Evolutionary conservation across 331 rosid species (phyloP), one percentile per base, ranked within the genome.

Genomic region (Malus hybrid): DNA sequence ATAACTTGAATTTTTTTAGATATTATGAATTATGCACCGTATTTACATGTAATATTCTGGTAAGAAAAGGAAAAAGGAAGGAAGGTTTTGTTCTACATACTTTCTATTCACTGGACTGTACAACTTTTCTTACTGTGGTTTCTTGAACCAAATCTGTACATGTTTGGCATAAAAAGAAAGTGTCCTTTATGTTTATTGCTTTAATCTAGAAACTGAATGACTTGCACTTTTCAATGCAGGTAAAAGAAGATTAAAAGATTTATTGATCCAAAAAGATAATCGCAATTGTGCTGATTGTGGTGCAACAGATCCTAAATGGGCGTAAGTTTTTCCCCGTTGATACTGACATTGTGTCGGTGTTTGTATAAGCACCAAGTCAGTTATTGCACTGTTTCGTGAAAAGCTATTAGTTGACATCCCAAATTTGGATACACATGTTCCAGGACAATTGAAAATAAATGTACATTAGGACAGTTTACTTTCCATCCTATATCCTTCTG

Each of bases 301-400:
- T 79, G 93, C 96, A 70, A 80, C 91, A 32, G 96, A 92, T 85
- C 99, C 99, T 72, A 92, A 90, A 88, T 95, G 97, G 97, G 99
- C 99, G 99, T 95, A 89, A 84, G 99, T 88, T 50, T 27, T 61
- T 13, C 72, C 69, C 12, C 55, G 16, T 68, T 31, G 77, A 67
- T 34, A 39, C 69, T 42, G 1, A 13, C 50, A 3, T 15, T 72
- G 55, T 20, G 15, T 56, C 10, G 4, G 39, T 57, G 57, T 42
- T 14, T 57, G 22, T 59, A 36, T 31, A n/a, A 3, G 61, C 44
- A 27, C 42, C 12, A 27, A 20, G 27, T 32, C 65, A 6, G 5
- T 18, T 8, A 11, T 24, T 4, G 0, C 9, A 22, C 22, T 72
- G 36, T 59, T 34, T 36, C 24, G 33, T 59, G 39, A 6, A 36